Percentiles rank a stretch among this genome's conserved stretches.
These are phyloP conservation scores for Nannochloropsis salina DNA, from an alignment of 108 stramenopile species.

Conservation along the genomic window DNA sequence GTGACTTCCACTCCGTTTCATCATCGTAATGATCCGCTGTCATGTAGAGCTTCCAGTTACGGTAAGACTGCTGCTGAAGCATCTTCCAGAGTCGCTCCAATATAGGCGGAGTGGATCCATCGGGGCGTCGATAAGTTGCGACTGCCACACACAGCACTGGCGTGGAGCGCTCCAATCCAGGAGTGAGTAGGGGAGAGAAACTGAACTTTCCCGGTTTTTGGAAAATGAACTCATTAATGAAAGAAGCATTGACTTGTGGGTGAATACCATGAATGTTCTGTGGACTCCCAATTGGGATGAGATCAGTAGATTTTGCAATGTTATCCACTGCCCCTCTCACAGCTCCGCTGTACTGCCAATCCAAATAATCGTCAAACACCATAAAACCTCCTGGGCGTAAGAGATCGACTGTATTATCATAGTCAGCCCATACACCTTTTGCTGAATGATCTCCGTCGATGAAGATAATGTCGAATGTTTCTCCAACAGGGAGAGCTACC, in stretches of 20 bases:
- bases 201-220: background rate
- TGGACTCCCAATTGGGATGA: conserved; percentile 11
- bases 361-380: conserved; percentile 12
- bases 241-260: background rate
- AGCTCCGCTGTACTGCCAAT: background rate
- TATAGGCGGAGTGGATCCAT: background rate
- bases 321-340: background rate
- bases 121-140: background rate
- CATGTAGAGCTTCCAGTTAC: background rate
- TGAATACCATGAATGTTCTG: background rate
- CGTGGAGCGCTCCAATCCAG: background rate
- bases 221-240: background rate
- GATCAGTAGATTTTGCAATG: background rate
- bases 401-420: background rate
- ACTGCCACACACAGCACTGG: background rate
- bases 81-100: background rate
- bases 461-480: background rate
- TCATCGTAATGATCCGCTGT: background rate
- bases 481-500: background rate
- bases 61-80: conserved; percentile 11
- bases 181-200: conserved; percentile 11
- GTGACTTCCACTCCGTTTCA: too few species aligned
- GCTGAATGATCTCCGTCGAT: conserved; percentile 5
- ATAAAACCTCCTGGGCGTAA: conserved; percentile 5
- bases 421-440: background rate